Conservation (phyloP, 2,329 filamentous ascomycete genomes). For the Nannizzia gypsea region DNA sequence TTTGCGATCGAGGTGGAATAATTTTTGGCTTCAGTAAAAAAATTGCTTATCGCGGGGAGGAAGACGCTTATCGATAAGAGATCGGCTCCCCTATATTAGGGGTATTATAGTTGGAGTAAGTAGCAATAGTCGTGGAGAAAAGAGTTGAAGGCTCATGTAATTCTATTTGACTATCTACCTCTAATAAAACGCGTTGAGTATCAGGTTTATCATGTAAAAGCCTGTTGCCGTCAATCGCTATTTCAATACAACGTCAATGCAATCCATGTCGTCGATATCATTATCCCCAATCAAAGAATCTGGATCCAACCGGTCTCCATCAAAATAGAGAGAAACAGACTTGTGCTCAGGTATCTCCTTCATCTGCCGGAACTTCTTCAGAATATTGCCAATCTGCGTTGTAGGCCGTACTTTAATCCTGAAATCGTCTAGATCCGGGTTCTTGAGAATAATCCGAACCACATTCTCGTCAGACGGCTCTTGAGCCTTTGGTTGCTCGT, state of each 20-base stretch:
- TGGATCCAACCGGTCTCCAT: conserved; percentile 59
- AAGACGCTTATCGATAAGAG: conserved; percentile 2
- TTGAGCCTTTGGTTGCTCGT: conserved; percentile 17
- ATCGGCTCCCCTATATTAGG: background rate
- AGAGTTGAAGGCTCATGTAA: background rate
- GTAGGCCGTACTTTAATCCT: conserved; percentile 34
- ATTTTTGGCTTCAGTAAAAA: background rate
- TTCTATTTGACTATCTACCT: no score
- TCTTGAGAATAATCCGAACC: conserved; percentile 41
- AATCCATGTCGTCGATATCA: conserved; percentile 64
- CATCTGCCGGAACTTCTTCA: conserved; percentile 48
- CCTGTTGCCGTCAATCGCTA: conserved; percentile 17
- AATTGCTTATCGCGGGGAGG: conserved; percentile 4
- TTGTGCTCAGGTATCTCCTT: conserved; percentile 42
- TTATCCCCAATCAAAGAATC: conserved; percentile 50
- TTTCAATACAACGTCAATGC: conserved; percentile 60
- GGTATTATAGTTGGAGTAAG: no score
- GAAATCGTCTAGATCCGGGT: conserved; percentile 40
- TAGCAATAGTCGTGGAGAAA: no score
- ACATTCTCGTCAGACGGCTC: conserved; percentile 10
- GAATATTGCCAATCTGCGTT: conserved; percentile 51
- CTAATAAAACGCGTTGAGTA: background rate
- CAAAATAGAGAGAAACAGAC: conserved; percentile 55
- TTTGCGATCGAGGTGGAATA: background rate
- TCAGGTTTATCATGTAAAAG: background rate